Conservation (phyloP, 2,329 filamentous ascomycete genomes). For the Diplodia mutila region DNA sequence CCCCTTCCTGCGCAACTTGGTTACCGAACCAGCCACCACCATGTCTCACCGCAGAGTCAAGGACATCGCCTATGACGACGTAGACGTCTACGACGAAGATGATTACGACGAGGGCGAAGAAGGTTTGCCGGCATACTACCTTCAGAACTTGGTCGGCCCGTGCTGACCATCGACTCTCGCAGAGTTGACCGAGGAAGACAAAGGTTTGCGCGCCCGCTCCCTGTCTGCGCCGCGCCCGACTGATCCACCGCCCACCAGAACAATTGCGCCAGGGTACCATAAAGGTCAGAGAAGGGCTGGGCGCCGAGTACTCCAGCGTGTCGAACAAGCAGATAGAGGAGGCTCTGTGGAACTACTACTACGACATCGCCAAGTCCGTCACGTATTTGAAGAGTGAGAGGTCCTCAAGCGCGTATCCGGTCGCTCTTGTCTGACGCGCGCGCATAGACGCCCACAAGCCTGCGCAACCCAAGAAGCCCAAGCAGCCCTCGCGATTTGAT, state of each 20-base stretch:
- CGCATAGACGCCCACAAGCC: slow-evolving; percentile 35
- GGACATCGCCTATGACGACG: slow-evolving; percentile 48
- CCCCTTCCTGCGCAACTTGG: neutral
- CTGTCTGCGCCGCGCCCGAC: slow-evolving; percentile 1
- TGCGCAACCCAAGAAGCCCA: slow-evolving; percentile 44
- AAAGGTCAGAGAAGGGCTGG: slow-evolving; percentile 69
- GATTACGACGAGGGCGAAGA: slow-evolving; percentile 77
- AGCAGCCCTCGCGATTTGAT: slow-evolving; percentile 50
- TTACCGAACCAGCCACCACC: neutral
- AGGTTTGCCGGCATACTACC: slow-evolving; percentile 67
- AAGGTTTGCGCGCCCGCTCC: slow-evolving; percentile 30
- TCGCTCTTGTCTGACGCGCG: neutral
- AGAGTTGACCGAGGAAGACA: slow-evolving; percentile 46
- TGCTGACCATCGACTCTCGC: slow-evolving; percentile 1
- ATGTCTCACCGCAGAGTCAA: slow-evolving; percentile 27
- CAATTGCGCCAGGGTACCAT: slow-evolving; percentile 68
- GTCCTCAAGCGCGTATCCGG: neutral
- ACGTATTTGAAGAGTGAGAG: slow-evolving; percentile 72
- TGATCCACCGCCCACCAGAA: slow-evolving; percentile 35
- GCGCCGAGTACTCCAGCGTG: slow-evolving; percentile 42
- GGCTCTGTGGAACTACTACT: slow-evolving; percentile 93
- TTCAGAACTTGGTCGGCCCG: neutral
- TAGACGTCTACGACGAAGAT: slow-evolving; percentile 90
- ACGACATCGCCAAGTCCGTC: slow-evolving; percentile 84
- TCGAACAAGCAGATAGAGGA: slow-evolving; percentile 80